Conservation (phyloP, 257 asterid species). For the Cynanchum wilfordii region DNA sequence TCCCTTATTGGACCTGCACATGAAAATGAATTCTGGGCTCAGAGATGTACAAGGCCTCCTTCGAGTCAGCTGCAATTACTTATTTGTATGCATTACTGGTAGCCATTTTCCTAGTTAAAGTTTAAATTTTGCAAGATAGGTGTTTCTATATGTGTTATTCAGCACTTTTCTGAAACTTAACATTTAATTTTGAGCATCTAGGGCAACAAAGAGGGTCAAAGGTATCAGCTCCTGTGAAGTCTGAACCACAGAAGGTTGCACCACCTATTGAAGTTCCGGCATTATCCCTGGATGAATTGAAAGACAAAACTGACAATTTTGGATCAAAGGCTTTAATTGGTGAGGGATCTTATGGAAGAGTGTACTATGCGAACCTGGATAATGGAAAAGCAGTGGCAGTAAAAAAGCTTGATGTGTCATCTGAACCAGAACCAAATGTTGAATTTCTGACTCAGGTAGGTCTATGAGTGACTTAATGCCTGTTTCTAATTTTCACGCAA, state of each 20-base stretch:
- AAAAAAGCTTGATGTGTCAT: conserved; percentile 87
- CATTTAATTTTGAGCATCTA: conserved; percentile 16
- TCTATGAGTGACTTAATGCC: background rate
- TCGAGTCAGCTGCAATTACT: background rate
- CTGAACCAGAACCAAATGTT: conserved; percentile 82
- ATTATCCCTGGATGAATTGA: conserved; percentile 69
- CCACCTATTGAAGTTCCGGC: conserved; percentile 84
- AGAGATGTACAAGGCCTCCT: background rate
- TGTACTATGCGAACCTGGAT: conserved; percentile 60
- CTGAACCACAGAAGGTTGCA: conserved; percentile 57
- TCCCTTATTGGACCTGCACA: background rate
- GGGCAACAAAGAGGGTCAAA: conserved; percentile 61
- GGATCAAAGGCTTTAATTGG: conserved; percentile 85
- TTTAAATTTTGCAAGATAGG: background rate
- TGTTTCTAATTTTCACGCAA: background rate
- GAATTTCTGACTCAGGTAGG: conserved; percentile 89
- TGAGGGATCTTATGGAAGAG: conserved; percentile 93
- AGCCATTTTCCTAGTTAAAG: background rate
- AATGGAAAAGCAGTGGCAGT: conserved; percentile 83
- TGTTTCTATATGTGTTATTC: background rate
- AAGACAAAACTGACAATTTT: conserved; percentile 77
- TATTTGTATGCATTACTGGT: background rate
- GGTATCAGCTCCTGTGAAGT: conserved; percentile 56
- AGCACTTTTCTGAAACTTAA: background rate
- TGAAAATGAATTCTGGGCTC: background rate